These are phyloP conservation scores for Echium plantagineum DNA, from an alignment of 257 asterid species.

Conservation along the genomic window DNA sequence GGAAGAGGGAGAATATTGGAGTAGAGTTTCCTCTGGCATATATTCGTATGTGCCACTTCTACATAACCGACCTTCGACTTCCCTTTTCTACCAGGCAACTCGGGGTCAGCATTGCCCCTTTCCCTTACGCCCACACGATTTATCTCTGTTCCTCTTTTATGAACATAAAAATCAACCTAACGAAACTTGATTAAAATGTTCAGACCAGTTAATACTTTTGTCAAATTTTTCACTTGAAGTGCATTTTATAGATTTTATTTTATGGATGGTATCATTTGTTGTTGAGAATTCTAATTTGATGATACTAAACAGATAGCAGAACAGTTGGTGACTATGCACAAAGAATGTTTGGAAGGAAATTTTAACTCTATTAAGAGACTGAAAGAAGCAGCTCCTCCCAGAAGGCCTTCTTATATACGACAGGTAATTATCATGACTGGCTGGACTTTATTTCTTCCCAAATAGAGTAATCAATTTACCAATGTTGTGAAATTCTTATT, in stretches of 20 bases:
- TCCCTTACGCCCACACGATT: too few relatives aligned
- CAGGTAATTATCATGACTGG: slow-evolving; percentile 24
- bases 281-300: not conserved
- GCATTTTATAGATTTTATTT: not conserved
- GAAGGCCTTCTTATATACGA: slow-evolving; percentile 19
- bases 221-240: not conserved
- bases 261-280: not conserved
- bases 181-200: not conserved
- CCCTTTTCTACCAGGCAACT: too few relatives aligned
- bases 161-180: not conserved
- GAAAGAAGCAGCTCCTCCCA: slow-evolving; percentile 28
- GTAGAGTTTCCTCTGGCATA: too few relatives aligned
- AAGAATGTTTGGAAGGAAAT: slow-evolving; percentile 55
- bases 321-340: slow-evolving; percentile 58
- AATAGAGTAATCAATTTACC: not conserved
- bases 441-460: not conserved
- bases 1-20: too few relatives aligned
- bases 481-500: too few relatives aligned
- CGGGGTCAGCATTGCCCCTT: not conserved
- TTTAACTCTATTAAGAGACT: slow-evolving; percentile 36
- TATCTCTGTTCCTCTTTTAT: too few relatives aligned
- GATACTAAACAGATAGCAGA: slow-evolving; percentile 33
- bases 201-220: not conserved
- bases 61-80: too few relatives aligned
- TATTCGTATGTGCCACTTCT: too few relatives aligned